Evolutionary conservation across 2,329 filamentous ascomycete genomes (phyloP).

Genomic region (Pseudogymnoascus sp.): DNA sequence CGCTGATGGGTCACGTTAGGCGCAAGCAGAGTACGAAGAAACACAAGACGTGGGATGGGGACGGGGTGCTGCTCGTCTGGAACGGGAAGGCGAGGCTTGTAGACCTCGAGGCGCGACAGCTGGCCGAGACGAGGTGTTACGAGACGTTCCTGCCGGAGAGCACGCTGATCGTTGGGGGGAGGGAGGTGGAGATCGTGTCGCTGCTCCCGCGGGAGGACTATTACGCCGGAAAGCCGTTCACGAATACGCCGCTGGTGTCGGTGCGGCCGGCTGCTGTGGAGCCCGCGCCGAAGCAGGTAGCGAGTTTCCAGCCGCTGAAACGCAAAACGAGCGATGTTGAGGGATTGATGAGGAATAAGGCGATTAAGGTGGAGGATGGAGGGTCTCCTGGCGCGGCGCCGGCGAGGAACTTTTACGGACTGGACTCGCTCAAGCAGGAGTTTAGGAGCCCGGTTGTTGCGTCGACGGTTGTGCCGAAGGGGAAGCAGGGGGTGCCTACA

Average conservation of each 20-base stretch:
- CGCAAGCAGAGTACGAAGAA: constrained; percentile 63
- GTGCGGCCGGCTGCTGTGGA: constrained; percentile 11
- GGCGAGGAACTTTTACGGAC: constrained; percentile 32
- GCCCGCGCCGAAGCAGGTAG: constrained; percentile 11
- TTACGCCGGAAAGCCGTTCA: constrained; percentile 39
- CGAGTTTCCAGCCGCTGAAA: constrained; percentile 9
- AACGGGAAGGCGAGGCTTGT: constrained; percentile 51
- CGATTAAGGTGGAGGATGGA: constrained; percentile 13
- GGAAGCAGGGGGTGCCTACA: constrained; percentile 38
- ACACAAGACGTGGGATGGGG: constrained; percentile 70
- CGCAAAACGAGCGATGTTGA: not conserved
- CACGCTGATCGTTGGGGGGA: constrained; percentile 53
- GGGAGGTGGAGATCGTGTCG: constrained; percentile 60
- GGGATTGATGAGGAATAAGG: constrained; percentile 15
- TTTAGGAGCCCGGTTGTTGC: constrained; percentile 57
- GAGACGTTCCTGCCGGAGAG: constrained; percentile 51
- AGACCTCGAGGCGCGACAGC: constrained; percentile 53
- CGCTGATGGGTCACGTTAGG: constrained; percentile 31
- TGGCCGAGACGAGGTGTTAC: constrained; percentile 49
- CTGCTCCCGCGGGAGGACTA: constrained; percentile 53
- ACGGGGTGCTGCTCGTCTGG: constrained; percentile 52
- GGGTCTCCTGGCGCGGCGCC: constrained; percentile 18
- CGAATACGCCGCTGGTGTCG: constrained; percentile 21
- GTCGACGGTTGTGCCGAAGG: constrained; percentile 40
- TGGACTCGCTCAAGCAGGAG: constrained; percentile 33